Evolutionary conservation across 2,329 filamentous ascomycete species (phyloP), one percentile per base, ranked within the genome.

Genomic region (Cladosporium sphaerospermum): DNA sequence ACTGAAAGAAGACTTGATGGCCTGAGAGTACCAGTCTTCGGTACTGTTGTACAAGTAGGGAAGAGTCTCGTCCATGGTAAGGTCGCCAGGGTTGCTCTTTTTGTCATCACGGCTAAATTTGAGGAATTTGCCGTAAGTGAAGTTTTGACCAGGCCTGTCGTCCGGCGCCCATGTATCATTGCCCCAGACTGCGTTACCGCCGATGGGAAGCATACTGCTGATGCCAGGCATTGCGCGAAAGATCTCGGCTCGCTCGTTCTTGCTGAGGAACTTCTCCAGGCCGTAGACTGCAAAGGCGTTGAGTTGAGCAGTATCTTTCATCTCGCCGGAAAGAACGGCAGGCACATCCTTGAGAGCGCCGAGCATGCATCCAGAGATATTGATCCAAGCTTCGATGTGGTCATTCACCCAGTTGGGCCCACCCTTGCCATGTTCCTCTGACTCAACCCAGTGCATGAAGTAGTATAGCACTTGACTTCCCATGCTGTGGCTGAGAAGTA

Each of bases 181-280:
- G 13, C 93, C 93, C 93, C 93, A 99, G n/a, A 99, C 84, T 0
- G 87, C 87, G 54, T 95, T 84, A 19, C 93, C 93, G 33, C 93
- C 93, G 42, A 96, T 89, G 5, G 93, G 93, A 1, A 99, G 79
- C 93, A 99, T 99, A 45, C 89, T 93, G 6, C 88, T 95, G 56
- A 96, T 88, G 6, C 93, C 93, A 0, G 93, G 93, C 92, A 99
- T 97, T 42, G 90, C 89, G 49, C 93, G 84, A 75, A 99, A 96
- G 41, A 99, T 85, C 65, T 97, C 90, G 0, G 88, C 90, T 49
- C 93, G 82, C 69, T 99, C 93, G 59, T 91, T 85, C 63, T 87
- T 89, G 62, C 85, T 91, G 44, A 99, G 76, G 68, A 99, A 99
- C 66, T 93, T 96, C 69, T 99, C 93, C 9, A 99, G 79, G 0